These are phyloP conservation scores for Colletotrichum aenigma DNA, from an alignment of 2,329 filamentous ascomycete species.

Conservation along the genomic window DNA sequence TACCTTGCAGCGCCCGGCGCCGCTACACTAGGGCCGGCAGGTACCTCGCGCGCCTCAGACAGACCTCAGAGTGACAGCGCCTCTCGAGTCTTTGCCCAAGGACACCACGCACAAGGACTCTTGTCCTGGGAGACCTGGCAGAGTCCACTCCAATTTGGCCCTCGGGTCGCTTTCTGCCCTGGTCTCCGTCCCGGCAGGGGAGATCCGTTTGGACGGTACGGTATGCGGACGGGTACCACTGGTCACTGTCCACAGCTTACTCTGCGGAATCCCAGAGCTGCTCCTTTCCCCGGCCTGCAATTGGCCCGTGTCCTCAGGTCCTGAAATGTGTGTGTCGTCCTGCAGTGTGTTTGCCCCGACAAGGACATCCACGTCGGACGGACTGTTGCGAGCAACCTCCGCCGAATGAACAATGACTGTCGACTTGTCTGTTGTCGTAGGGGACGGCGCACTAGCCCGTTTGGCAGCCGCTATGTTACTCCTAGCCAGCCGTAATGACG, in stretches of 20 bases:
- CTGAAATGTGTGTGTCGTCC: not conserved
- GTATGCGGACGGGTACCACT: not conserved
- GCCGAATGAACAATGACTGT: not conserved
- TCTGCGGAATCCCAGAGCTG: not conserved
- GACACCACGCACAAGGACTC: not conserved
- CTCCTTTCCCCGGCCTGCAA: not conserved
- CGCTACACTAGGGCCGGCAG: not conserved
- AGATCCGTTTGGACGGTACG: not conserved
- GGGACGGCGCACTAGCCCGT: not conserved
- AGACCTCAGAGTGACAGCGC: not conserved
- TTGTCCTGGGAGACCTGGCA: not conserved
- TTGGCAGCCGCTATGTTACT: not conserved
- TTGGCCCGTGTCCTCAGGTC: not conserved
- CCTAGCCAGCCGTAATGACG: not conserved
- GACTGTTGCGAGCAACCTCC: not conserved
- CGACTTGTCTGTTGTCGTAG: not conserved
- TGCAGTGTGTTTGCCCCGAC: not conserved
- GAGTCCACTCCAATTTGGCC: not conserved
- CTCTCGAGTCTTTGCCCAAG: not conserved
- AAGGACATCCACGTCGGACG: slow-evolving; percentile 11
- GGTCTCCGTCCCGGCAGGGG: not conserved
- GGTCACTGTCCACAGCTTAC: not conserved
- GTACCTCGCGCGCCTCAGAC: not conserved
- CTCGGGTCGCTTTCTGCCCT: not conserved
- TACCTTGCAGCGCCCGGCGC: slow-evolving; percentile 6